phyloP scores from a whole-genome alignment of 768 basidiomycete genomes.

The Rubroboletus satanas region DNA sequence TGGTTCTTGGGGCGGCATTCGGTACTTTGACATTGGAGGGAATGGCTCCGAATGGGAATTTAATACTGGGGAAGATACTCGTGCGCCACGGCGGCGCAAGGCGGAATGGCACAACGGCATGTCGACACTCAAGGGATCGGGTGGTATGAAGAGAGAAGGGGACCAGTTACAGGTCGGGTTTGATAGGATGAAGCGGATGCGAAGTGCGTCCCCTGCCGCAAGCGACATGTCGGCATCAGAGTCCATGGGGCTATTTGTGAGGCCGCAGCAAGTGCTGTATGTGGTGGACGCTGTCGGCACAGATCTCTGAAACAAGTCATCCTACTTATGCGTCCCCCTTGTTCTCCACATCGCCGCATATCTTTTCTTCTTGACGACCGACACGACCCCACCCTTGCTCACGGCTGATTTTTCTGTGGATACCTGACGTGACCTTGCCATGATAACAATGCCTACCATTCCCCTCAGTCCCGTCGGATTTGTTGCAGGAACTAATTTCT shows the following conservation, averaged over 20 bases:
- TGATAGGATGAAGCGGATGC: slow-evolving; percentile 52
- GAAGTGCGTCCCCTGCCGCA: slow-evolving; percentile 64
- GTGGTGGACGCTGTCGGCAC: slow-evolving; percentile 79
- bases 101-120: slow-evolving; percentile 24
- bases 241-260: slow-evolving; percentile 72
- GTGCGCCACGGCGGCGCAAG: slow-evolving; percentile 27
- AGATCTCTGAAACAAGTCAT: slow-evolving; percentile 42
- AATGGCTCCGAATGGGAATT: slow-evolving; percentile 62
- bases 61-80: slow-evolving; percentile 41
- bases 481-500: slow-evolving; percentile 22
- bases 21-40: slow-evolving; percentile 75
- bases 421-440: slow-evolving; percentile 10
- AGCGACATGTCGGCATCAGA: slow-evolving; percentile 59
- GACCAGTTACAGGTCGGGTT: slow-evolving; percentile 42
- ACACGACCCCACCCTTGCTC: not conserved
- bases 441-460: slow-evolving; percentile 12
- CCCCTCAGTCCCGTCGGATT: slow-evolving; percentile 6
- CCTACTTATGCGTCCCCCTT: not conserved
- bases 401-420: slow-evolving; percentile 1
- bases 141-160: slow-evolving; percentile 51
- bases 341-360: not conserved
- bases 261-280: slow-evolving; percentile 83
- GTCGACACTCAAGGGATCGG: slow-evolving; percentile 36
- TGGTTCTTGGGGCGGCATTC: slow-evolving; percentile 75
- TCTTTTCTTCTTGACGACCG: slow-evolving; percentile 8